Percentiles rank a stretch among this genome's conserved stretches.
Evolutionary conservation across 1,284 basidiomycete species (phyloP).

Genomic region (Sphaerobolus stellatus): DNA sequence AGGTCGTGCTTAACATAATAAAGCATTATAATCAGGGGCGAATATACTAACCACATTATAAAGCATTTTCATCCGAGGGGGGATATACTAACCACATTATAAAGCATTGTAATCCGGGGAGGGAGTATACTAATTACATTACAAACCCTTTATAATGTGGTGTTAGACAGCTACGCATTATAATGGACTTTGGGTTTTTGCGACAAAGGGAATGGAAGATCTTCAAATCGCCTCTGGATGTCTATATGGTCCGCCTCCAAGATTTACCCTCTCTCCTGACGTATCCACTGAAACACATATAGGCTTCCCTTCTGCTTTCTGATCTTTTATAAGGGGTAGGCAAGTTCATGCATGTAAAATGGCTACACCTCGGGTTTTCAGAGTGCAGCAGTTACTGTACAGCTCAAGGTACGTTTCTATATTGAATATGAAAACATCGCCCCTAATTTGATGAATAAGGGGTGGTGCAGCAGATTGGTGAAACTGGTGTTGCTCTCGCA

Average conservation of each 20-base stretch:
- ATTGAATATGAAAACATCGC: too few relatives aligned
- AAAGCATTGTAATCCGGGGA: too few relatives aligned
- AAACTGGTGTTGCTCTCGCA: constrained; percentile 19
- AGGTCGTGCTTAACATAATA: too few relatives aligned
- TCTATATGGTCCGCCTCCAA: constrained; percentile 7
- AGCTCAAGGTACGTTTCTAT: constrained; percentile 19
- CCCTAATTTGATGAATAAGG: constrained; percentile 19
- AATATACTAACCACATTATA: too few relatives aligned
- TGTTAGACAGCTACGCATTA: background rate
- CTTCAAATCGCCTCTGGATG: constrained; percentile 13
- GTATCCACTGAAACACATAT: background rate
- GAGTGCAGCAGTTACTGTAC: constrained; percentile 21
- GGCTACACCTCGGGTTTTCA: constrained; percentile 13
- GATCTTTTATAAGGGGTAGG: constrained; percentile 20
- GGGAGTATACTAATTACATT: constrained; percentile 7
- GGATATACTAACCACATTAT: too few relatives aligned
- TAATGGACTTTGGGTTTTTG: background rate
- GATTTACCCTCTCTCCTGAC: background rate
- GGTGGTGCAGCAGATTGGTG: constrained; percentile 19
- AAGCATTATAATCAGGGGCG: too few relatives aligned
- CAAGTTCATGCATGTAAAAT: constrained; percentile 15
- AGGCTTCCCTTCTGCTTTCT: constrained; percentile 14
- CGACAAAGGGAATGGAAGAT: constrained; percentile 1
- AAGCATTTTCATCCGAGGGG: too few relatives aligned
- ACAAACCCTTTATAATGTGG: constrained; percentile 8